These are phyloP conservation scores for Seiridium unicorne DNA, from an alignment of 2,329 filamentous ascomycete species.

Conservation along the genomic window DNA sequence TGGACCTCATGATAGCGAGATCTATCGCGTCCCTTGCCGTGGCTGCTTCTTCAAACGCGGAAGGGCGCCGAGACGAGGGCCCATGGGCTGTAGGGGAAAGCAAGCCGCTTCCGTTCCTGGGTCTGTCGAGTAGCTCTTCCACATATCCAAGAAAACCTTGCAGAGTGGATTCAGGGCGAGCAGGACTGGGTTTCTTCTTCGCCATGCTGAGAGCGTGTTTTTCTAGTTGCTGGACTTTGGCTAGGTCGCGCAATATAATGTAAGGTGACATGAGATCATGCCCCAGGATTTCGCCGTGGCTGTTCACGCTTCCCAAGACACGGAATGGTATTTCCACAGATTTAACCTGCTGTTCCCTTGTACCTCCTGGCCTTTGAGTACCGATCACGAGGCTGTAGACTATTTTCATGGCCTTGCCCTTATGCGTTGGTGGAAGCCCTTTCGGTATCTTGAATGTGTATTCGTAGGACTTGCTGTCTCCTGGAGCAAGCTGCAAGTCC, in stretches of 20 bases:
- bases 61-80: slow-evolving; percentile 54
- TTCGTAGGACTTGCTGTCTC: slow-evolving; percentile 83
- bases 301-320: slow-evolving; percentile 89
- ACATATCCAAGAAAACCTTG: slow-evolving; percentile 76
- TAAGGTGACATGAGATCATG: slow-evolving; percentile 96
- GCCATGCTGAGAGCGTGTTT: slow-evolving; percentile 22
- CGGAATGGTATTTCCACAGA: slow-evolving; percentile 93
- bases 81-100: slow-evolving; percentile 70
- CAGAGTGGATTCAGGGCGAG: slow-evolving; percentile 38
- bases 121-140: slow-evolving; percentile 66
- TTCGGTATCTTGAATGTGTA: slow-evolving; percentile 84
- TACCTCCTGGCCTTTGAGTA: slow-evolving; percentile 79
- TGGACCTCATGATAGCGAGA: slow-evolving; percentile 83
- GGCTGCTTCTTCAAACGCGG: slow-evolving; percentile 52
- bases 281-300: slow-evolving; percentile 81
- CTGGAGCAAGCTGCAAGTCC: slow-evolving; percentile 81
- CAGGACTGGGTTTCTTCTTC: slow-evolving; percentile 23
- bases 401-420: slow-evolving; percentile 91
- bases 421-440: slow-evolving; percentile 87
- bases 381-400: slow-evolving; percentile 88
- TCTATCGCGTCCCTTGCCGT: slow-evolving; percentile 85
- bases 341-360: slow-evolving; percentile 77
- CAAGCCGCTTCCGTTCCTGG: slow-evolving; percentile 58
- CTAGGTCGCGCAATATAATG: slow-evolving; percentile 81
- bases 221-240: slow-evolving; percentile 58